Percentiles rank a stretch among this genome's conserved stretches.
phyloP scores from a whole-genome alignment of 73 alveolate species.

The Tetrahymena thermophila region DNA sequence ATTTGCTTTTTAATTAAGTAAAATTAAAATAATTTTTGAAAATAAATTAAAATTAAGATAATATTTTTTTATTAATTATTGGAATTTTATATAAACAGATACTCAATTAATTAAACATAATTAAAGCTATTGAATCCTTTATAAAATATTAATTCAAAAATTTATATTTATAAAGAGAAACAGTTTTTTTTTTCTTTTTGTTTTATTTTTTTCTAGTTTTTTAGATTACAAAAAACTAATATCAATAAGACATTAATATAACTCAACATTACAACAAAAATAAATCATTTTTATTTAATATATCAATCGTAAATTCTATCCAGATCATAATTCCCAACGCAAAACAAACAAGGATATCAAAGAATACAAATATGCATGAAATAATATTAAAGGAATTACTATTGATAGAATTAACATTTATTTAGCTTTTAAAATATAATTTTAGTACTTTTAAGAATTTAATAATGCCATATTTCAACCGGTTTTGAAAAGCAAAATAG shows the following conservation, averaged over 20 bases:
- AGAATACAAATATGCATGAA: neutral
- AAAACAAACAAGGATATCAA: neutral
- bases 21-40: too few relatives aligned
- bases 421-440: neutral
- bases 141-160: neutral
- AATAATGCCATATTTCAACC: slow-evolving; percentile 16
- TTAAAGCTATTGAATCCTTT: too few relatives aligned
- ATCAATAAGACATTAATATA: neutral
- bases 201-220: neutral
- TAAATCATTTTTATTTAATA: too few relatives aligned
- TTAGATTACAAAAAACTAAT: neutral
- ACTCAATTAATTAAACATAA: too few relatives aligned
- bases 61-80: too few relatives aligned
- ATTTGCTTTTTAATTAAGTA: too few relatives aligned
- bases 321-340: neutral
- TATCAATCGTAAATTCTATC: neutral
- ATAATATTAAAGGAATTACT: neutral
- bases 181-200: neutral
- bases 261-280: too few relatives aligned
- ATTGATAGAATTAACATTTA: neutral
- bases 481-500: slow-evolving; percentile 85
- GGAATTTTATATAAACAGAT: too few relatives aligned
- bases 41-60: too few relatives aligned
- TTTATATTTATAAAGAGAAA: neutral
- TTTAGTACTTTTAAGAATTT: neutral